Base-by-base conservation (phyloP, 805 yeast species). In the Zygoascus flipseniorum region DNA sequence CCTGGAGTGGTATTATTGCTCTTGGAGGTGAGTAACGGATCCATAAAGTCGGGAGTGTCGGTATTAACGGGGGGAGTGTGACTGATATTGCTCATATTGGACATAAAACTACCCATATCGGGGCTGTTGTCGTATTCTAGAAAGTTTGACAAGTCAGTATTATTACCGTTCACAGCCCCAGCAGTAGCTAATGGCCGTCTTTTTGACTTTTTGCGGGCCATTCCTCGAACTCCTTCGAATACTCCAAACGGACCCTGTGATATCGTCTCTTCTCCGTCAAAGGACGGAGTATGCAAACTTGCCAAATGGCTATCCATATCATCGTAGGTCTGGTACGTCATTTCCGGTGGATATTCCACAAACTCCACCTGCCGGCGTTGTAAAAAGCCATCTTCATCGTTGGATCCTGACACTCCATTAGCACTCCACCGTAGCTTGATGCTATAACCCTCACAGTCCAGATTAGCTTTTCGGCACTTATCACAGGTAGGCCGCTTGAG, bases 181-280 rank as follows among this genome's bases (percentile, higher is more conserved):
- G 16, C 4, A 13, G 39, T 3, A 13, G 8, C 16, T 11, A 35
- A 42, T 8, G 51, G 35, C 39, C 20, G 43, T 9, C 28, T 23
- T 31, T 49, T 18, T 19, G 48, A 9, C 18, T 37, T 43, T 46
- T 65, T 35, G 13, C 39, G 13, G 16, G 39, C 39, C 39, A 35
- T 35, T 13, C 39, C 39, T n/a, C 39, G 48, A 50, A 61, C 52
- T 0, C 83, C 83, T 58, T 76, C 76, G 61, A 89, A 87, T 0
- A 87, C 93, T 0, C 95, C 95, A 72, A 88, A 89, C 13, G 93
- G 95, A 0, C 96, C 95, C 45, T 77, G 68, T 4, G 77, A 62
- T 69, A 77, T 74, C 0, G 88, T 83, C 43, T 73, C 72, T 2
- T 71, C 72, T 26, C 71, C 64, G 0, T 64, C 65, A 9, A 77